Percentiles rank a stretch among this genome's conserved stretches.
phyloP scores from a whole-genome alignment of 768 basidiomycete genomes.

The Ephemerocybe angulata region DNA sequence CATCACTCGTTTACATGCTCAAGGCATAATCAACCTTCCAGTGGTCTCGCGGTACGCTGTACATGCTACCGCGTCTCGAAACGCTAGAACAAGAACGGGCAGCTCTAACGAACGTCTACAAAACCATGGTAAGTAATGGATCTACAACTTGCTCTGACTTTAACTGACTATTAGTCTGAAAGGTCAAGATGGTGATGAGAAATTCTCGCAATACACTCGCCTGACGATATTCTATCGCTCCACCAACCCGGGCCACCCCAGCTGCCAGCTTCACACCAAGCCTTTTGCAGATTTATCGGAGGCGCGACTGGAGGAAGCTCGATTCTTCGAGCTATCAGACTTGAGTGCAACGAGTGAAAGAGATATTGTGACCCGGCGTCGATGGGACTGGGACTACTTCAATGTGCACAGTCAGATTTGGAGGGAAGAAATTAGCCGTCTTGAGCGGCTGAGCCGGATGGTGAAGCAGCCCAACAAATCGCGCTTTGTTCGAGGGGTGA shows the following conservation, averaged over 20 bases:
- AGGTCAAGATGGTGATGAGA: constrained; percentile 4
- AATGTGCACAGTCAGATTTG: constrained; percentile 13
- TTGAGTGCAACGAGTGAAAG: background rate
- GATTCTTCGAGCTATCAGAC: background rate
- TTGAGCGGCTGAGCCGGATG: background rate
- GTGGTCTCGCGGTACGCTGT: constrained; percentile 14
- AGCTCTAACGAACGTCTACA: constrained; percentile 9
- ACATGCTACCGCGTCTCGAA: constrained; percentile 13
- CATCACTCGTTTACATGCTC: too few species aligned
- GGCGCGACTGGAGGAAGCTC: background rate
- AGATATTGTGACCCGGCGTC: constrained; percentile 3
- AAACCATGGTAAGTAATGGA: constrained; percentile 9
- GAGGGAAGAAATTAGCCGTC: constrained; percentile 4
- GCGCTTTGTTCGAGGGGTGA: background rate
- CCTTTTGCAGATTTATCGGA: background rate
- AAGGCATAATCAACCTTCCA: too few species aligned
- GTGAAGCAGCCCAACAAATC: background rate
- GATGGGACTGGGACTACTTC: constrained; percentile 19
- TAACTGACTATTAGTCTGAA: background rate
- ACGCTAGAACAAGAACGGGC: constrained; percentile 6
- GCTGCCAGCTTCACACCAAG: background rate
- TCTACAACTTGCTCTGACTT: background rate
- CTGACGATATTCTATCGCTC: background rate
- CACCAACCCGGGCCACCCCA: background rate
- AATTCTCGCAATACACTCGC: background rate